Evolutionary conservation across 768 basidiomycete genomes (phyloP).

Genomic region (Rhodotorula paludigena): DNA sequence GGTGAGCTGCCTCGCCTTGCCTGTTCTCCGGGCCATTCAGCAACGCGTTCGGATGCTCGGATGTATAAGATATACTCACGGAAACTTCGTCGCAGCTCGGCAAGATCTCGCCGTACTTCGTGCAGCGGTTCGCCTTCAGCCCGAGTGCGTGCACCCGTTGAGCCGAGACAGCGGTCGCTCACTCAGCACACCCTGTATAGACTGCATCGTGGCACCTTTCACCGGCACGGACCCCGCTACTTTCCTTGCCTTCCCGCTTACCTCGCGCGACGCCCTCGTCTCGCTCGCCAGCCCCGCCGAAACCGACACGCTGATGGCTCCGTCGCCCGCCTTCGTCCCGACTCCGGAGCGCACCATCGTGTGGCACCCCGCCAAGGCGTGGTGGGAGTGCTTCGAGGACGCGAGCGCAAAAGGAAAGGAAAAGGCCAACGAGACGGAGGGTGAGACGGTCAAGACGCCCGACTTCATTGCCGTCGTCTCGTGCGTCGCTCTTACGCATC

Average conservation of each 20-base stretch:
- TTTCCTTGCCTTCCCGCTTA: slow-evolving; percentile 26
- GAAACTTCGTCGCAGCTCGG: slow-evolving; percentile 9
- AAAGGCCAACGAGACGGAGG: not conserved
- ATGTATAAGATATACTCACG: not conserved
- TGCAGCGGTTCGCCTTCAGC: slow-evolving; percentile 27
- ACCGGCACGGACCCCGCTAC: slow-evolving; percentile 1
- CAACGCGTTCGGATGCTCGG: too few species aligned
- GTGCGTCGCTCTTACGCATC: not conserved
- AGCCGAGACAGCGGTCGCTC: too few species aligned
- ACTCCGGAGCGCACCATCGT: not conserved
- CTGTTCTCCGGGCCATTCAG: too few species aligned
- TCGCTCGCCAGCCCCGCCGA: slow-evolving; percentile 15
- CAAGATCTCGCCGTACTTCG: slow-evolving; percentile 21
- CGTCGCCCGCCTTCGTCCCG: not conserved
- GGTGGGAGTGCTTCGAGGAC: not conserved
- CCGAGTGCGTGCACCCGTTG: slow-evolving; percentile 3
- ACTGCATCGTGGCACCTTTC: slow-evolving; percentile 29
- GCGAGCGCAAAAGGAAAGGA: not conserved
- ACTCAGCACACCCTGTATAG: slow-evolving; percentile 3
- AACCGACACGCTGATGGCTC: slow-evolving; percentile 6
- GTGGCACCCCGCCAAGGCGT: slow-evolving; percentile 2
- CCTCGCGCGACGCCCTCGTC: slow-evolving; percentile 25
- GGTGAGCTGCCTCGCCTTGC: slow-evolving; percentile 9
- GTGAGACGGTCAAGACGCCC: not conserved
- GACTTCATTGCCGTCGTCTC: slow-evolving; percentile 14